These are phyloP conservation scores for Gracilariopsis chorda DNA, from an alignment of 23 red algal species.

Conservation along the genomic window DNA sequence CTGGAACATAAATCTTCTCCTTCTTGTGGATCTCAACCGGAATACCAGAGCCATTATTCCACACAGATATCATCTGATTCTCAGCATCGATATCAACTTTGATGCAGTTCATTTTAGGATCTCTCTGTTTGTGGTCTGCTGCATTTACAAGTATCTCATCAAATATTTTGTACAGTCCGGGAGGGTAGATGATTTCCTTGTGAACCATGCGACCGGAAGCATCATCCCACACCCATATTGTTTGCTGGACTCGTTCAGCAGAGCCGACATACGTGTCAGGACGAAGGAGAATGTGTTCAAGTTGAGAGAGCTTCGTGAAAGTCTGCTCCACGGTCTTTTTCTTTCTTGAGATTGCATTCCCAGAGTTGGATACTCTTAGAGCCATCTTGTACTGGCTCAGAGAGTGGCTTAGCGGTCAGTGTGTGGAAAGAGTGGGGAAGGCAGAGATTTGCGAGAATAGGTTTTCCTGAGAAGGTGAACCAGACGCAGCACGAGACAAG, in stretches of 20 bases:
- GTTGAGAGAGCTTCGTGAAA: conserved; percentile 88
- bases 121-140: conserved; percentile 89
- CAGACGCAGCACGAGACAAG: too few species aligned
- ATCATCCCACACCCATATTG: conserved; percentile 73
- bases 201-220: conserved; percentile 17
- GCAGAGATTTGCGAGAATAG: too few species aligned
- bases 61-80: conserved; percentile 79
- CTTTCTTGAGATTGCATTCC: neutral
- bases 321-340: conserved; percentile 84
- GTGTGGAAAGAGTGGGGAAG: too few species aligned
- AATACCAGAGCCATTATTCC: conserved; percentile 92
- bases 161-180: conserved; percentile 99
- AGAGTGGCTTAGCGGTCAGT: neutral
- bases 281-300: conserved; percentile 94
- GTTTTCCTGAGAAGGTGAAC: too few species aligned
- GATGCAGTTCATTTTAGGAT: conserved; percentile 73
- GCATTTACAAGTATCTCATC: conserved; percentile 99
- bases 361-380: conserved; percentile 34
- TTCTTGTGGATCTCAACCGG: conserved; percentile 92
- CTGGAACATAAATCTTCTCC: conserved; percentile 96
- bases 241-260: conserved; percentile 40
- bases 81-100: conserved; percentile 89
- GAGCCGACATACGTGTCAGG: conserved; percentile 99
- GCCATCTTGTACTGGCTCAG: conserved; percentile 1
- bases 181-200: conserved; percentile 78